phyloP scores from a whole-genome alignment of 805 yeast species.

The Candida pseudoglaebosa region DNA sequence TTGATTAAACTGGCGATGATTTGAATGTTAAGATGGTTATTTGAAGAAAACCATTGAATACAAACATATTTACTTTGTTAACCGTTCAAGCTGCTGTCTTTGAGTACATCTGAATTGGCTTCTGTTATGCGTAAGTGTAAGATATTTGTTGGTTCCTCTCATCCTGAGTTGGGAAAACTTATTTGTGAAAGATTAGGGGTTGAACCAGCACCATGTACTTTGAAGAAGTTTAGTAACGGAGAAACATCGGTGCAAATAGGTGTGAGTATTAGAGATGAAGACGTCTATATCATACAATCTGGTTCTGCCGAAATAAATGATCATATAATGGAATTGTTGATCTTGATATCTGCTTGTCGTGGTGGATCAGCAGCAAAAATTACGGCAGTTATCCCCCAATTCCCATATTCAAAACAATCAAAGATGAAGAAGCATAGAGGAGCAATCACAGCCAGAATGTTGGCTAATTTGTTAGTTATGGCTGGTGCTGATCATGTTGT shows the following conservation, averaged over 20 bases:
- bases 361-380: constrained; percentile 98
- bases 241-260: constrained; percentile 97
- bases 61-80: neutral
- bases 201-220: constrained; percentile 87
- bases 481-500: constrained; percentile 99
- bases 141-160: constrained; percentile 94
- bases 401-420: constrained; percentile 94
- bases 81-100: constrained; percentile 4
- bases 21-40: neutral
- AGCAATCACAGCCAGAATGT: constrained; percentile 97
- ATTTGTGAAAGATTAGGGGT: constrained; percentile 91
- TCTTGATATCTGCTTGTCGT: constrained; percentile 90
- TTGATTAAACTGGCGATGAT: neutral
- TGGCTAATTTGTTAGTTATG: constrained; percentile 91
- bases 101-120: neutral
- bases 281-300: constrained; percentile 86
- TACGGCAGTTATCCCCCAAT: constrained; percentile 95
- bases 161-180: constrained; percentile 86
- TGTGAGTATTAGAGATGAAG: constrained; percentile 93
- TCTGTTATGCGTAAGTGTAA: constrained; percentile 87
- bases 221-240: constrained; percentile 93
- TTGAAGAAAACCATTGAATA: neutral
- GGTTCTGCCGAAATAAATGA: constrained; percentile 88
- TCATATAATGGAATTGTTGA: constrained; percentile 92
- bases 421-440: constrained; percentile 99